Evolutionary conservation across 805 yeast genomes (phyloP), one percentile per base, ranked within the genome.

Genomic region (Candida cerambycidarum): DNA sequence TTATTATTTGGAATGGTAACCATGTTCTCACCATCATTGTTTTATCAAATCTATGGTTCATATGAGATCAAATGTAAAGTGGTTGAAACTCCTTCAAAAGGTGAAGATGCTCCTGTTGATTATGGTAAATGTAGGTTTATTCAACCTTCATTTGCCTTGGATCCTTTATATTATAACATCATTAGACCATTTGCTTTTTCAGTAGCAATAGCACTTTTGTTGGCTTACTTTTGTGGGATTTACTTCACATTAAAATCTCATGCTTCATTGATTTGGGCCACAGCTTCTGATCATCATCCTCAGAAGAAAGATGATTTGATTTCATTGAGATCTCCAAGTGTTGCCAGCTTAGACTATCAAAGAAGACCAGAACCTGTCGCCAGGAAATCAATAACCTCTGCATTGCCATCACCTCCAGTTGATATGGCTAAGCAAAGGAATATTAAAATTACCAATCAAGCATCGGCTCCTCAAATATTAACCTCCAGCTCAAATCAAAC

Each of bases 251-350:
- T 93, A 56, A 79, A 96, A 55, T 93, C 98, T 0, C 99, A 93
- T 63, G 99, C 99, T 0, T 92, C 96, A 1, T 71, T 89, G 67
- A 93, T 93, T 50, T 93, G 99, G 99, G 86, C 88, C 35, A 78
- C 75, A 10, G 63, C 58, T 38, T 58, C 69, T 1, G 71, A 67
- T 38, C 60, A 51, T 34, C 47, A 41, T 15, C 32, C 33, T 9
- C 53, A 50, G 17, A 53, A 52, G 19, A 62, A 62, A 35, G 69
- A 62, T 3, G 57, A 45, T 10, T 16, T n/a, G 1, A 48, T 47
- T 9, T 38, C 46, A 5, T 43, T 58, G 30, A 53, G 69, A 34
- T 65, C 75, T 6, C 73, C 75, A 8, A 69, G 74, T 45, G 32
- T 68, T n/a, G 45, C 44, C 5, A 69, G 74, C 38, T 31, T 68